phyloP scores from a whole-genome alignment of 768 basidiomycete genomes.

The Russula olivacea region DNA sequence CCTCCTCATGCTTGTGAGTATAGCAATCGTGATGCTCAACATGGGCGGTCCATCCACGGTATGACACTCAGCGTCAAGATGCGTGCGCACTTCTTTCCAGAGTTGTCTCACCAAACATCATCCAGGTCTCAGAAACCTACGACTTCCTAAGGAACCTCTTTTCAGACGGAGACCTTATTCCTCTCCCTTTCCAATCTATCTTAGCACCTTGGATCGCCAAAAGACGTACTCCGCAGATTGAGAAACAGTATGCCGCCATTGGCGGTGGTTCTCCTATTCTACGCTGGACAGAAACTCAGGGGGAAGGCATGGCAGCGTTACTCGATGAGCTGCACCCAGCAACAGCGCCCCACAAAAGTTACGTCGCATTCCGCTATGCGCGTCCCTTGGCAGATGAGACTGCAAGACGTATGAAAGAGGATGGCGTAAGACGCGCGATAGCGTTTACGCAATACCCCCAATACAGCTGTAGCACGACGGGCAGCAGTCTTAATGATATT shows the following conservation, averaged over 20 bases:
- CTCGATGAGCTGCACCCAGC: slow-evolving; percentile 92
- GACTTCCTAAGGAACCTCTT: slow-evolving; percentile 92
- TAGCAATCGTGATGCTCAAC: slow-evolving; percentile 94
- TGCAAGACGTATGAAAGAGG: slow-evolving; percentile 74
- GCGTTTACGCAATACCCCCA: slow-evolving; percentile 99
- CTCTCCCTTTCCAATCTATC: slow-evolving; percentile 83
- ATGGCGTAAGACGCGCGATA: slow-evolving; percentile 87
- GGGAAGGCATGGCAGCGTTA: slow-evolving; percentile 80
- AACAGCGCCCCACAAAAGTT: slow-evolving; percentile 92
- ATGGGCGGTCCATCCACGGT: slow-evolving; percentile 98
- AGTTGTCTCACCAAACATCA: slow-evolving; percentile 4
- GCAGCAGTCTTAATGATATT: slow-evolving; percentile 93
- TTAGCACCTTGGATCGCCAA: slow-evolving; percentile 86
- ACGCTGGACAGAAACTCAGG: slow-evolving; percentile 82
- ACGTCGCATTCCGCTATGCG: slow-evolving; percentile 94
- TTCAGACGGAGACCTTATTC: slow-evolving; percentile 89
- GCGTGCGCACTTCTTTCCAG: not conserved
- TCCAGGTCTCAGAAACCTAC: slow-evolving; percentile 83
- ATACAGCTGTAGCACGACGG: slow-evolving; percentile 97
- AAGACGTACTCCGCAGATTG: slow-evolving; percentile 86
- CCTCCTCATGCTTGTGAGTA: not conserved
- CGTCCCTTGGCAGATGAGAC: slow-evolving; percentile 82
- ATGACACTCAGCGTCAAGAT: slow-evolving; percentile 29
- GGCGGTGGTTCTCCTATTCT: slow-evolving; percentile 97
- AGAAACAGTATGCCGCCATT: slow-evolving; percentile 89